Conservation (phyloP, 2,329 filamentous ascomycete species). For the Microsporum ferrugineum region DNA sequence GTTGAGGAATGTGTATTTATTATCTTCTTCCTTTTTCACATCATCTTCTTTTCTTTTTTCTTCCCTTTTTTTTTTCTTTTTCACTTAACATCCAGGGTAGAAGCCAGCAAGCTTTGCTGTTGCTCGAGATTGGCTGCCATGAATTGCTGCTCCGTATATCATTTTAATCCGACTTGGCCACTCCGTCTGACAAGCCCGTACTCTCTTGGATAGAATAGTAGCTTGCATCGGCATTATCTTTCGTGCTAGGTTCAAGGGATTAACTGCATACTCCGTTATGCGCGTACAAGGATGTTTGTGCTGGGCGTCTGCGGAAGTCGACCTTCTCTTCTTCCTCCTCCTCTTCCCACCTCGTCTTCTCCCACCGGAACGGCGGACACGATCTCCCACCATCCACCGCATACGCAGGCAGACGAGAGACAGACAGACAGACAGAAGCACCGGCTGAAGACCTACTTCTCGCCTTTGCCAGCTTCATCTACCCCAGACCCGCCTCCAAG, state of each 20-base stretch:
- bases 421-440: neutral
- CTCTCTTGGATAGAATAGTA: neutral
- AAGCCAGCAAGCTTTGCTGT: neutral
- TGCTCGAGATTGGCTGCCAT: neutral
- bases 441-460: neutral
- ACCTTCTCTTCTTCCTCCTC: neutral
- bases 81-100: neutral
- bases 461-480: neutral
- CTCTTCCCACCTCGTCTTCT: neutral
- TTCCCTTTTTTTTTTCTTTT: neutral
- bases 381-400: neutral
- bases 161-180: neutral
- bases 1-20: conserved; percentile 1
- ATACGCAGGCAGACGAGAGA: neutral
- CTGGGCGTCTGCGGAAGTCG: neutral
- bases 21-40: neutral
- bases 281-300: neutral
- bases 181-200: neutral
- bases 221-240: neutral
- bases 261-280: neutral
- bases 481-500: neutral
- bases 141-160: neutral
- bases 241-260: neutral
- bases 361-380: neutral
- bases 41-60: neutral